Conservation (phyloP, 148 eudicot species). For the Nyssa sinensis region DNA sequence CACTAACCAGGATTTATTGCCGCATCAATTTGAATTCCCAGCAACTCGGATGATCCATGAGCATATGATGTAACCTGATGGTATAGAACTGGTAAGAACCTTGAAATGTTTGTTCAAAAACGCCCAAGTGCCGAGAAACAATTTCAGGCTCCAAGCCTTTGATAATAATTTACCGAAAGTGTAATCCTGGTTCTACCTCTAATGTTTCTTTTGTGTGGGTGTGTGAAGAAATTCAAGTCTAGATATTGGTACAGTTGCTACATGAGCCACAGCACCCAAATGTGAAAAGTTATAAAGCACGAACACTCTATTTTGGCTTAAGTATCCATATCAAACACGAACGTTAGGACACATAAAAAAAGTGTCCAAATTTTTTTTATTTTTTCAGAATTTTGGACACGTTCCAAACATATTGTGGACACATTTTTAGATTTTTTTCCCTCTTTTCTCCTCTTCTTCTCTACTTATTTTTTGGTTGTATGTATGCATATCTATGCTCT, state of each 20-base stretch:
- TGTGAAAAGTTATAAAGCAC: no score
- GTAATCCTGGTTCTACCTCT: no score
- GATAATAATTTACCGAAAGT: neutral
- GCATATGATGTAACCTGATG: conserved; percentile 86
- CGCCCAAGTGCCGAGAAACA: neutral
- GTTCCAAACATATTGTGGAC: no score
- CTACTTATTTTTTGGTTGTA: no score
- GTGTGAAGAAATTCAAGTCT: neutral
- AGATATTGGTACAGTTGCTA: neutral
- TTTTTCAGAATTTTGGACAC: no score
- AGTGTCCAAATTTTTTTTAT: no score
- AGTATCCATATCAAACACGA: no score
- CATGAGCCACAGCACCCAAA: neutral
- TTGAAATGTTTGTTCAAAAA: neutral
- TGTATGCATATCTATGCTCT: no score
- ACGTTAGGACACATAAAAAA: no score
- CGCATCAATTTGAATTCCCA: conserved; percentile 96
- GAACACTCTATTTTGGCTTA: no score
- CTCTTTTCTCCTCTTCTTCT: no score
- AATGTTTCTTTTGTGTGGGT: neutral
- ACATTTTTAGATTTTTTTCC: no score
- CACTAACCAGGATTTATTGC: conserved; percentile 92
- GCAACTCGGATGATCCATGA: conserved; percentile 86
- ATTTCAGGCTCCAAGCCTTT: neutral
- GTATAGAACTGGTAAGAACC: conserved; percentile 16